These are phyloP conservation scores for Umbelopsis sp. DNA, from an alignment of 192 early-diverging fungal genomes.

Conservation along the genomic window DNA sequence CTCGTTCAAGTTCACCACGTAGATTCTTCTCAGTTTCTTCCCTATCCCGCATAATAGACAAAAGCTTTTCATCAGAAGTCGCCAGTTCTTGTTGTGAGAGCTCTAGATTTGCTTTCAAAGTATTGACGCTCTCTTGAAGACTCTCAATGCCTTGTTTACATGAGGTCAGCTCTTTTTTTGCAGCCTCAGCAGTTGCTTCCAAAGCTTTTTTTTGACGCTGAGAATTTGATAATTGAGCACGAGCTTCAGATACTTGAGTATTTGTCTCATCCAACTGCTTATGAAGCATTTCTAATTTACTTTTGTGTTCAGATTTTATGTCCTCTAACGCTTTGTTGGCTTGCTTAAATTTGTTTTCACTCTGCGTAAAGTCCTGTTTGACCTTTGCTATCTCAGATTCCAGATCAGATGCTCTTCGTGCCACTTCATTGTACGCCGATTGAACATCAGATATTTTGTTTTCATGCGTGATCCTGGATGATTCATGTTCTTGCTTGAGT, in stretches of 20 bases:
- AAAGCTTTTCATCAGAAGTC: neutral
- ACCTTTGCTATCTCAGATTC: neutral
- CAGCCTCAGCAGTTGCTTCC: neutral
- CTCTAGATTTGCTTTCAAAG: neutral
- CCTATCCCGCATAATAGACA: neutral
- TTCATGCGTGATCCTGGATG: neutral
- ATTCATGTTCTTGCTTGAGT: neutral
- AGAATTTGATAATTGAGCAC: neutral
- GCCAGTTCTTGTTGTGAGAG: neutral
- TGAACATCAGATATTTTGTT: neutral
- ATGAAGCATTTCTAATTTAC: neutral
- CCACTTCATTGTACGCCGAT: neutral
- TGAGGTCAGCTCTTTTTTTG: neutral
- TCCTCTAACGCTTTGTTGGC: neutral
- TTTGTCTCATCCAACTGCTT: neutral
- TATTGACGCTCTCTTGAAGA: neutral
- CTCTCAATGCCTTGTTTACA: neutral
- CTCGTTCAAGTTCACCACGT: neutral
- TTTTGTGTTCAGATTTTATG: neutral
- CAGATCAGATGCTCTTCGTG: neutral
- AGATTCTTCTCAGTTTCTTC: neutral
- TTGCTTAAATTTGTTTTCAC: neutral
- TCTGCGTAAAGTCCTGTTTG: neutral
- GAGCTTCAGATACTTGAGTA: neutral
- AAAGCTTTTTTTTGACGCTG: neutral